A percentile compares a stretch with the other conserved stretches of the same genome.
phyloP scores from a whole-genome alignment of 192 early-diverging fungal genomes.

The Rhizoclosmatium globosum region DNA sequence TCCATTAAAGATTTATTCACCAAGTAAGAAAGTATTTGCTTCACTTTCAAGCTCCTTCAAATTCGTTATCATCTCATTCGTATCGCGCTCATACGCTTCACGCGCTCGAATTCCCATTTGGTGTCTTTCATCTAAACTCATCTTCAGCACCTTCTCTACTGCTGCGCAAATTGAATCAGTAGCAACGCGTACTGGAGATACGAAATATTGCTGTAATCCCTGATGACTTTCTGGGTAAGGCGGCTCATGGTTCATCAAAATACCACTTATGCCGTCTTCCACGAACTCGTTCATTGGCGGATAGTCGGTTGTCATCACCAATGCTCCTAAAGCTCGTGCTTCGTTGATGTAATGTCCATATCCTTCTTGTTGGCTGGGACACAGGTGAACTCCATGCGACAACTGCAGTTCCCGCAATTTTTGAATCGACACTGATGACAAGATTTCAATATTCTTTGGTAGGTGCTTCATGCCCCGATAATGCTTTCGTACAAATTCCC shows the following conservation, averaged over 20 bases:
- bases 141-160: conserved; percentile 3
- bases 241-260: conserved; percentile 10
- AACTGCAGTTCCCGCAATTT: conserved; percentile 5
- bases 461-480: not conserved
- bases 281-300: conserved; percentile 38
- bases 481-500: not conserved
- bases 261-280: conserved; percentile 15
- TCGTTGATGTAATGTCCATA: conserved; percentile 37
- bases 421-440: not conserved
- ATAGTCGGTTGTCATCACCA: conserved; percentile 30
- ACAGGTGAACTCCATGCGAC: not conserved
- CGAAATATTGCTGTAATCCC: not conserved
- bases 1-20: conserved; percentile 13
- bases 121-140: not conserved
- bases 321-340: conserved; percentile 16
- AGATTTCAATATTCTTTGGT: not conserved
- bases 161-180: not conserved
- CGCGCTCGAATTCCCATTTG: conserved; percentile 8
- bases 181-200: not conserved
- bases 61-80: not conserved
- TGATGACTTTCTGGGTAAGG: not conserved
- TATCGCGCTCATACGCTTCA: conserved; percentile 9
- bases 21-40: not conserved
- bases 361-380: not conserved
- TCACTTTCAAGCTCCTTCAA: not conserved